Base-by-base conservation (phyloP, 306 rosid genomes). In the Luffa acutangula region DNA sequence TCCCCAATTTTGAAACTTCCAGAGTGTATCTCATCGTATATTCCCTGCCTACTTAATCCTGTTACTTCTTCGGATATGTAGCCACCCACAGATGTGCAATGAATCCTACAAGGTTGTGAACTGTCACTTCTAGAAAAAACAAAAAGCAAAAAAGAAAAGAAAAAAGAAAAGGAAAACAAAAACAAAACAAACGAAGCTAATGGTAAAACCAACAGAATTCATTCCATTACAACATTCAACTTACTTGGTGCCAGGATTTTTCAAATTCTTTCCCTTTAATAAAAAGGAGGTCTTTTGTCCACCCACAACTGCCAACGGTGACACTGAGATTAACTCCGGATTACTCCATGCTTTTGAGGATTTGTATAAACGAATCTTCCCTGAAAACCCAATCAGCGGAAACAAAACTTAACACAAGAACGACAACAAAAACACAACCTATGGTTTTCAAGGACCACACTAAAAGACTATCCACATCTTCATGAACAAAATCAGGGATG, bases 301-400 rank as follows among this genome's bases (percentile, higher is more conserved):
- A 54, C 89, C 84, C 78, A 90, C 93, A 75, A 93, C 86, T 33
- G 97, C 98, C 85, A 93, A 80, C 83, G 98, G 98, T 67, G 96
- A 87, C 41, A 92, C 91, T 8, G 89, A 90, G 77, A 86, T 87
- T 89, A 93, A 83, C 91, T 91, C 98, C 3, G 98, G 97, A 18
- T 93, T 87, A 87, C 85, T 86, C 89, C 87, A 88, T 48, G 97
- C 81, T 80, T 88, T 92, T 91, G 92, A 91, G 18, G 90, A 80
- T 81, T 86, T 91, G 87, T 90, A 84, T 75, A 88, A 20, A 76
- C 87, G 92, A 74, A 88, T 75, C 75, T 87, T 90, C 76, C 96
- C 98, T 93, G 93, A 62, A 91, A 54, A 84, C 67, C 76, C 59
- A 77, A 73, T 75, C 39, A 59, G 48, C n/a, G 63, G 2, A 56